Conservation (phyloP, 1,139 yeast genomes). For the Candida sanyaensis region DNA sequence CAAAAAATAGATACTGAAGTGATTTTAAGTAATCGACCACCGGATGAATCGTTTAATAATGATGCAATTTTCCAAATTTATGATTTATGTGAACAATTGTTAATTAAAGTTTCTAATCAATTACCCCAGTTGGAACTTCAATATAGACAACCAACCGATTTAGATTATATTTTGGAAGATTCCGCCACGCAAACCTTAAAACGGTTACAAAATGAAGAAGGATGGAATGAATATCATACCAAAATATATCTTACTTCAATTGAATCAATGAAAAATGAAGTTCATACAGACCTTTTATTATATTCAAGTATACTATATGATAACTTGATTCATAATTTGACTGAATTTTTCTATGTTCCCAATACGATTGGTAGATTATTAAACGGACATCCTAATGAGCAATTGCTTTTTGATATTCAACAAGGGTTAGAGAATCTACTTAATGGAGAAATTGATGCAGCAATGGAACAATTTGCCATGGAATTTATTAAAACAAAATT, state of each 20-base stretch:
- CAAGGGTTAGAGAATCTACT: conserved; percentile 27
- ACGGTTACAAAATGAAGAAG: conserved; percentile 51
- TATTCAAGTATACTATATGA: conserved; percentile 55
- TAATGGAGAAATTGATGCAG: conserved; percentile 41
- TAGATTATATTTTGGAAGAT: conserved; percentile 49
- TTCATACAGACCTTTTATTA: conserved; percentile 56
- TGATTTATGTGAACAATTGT: conserved; percentile 26
- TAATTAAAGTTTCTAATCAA: conserved; percentile 36
- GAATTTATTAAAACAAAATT: conserved; percentile 30
- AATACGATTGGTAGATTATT: conserved; percentile 6
- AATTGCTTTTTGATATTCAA: conserved; percentile 13
- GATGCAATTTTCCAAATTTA: conserved; percentile 8
- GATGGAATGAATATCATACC: conserved; percentile 53
- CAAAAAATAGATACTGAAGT: conserved; percentile 42
- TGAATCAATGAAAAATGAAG: conserved; percentile 41
- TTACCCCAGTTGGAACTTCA: conserved; percentile 52
- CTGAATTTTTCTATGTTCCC: conserved; percentile 22
- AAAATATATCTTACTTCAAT: conserved; percentile 41
- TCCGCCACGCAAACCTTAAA: conserved; percentile 44
- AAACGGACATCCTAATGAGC: conserved; percentile 1
- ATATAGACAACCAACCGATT: conserved; percentile 50
- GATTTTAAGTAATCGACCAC: conserved; percentile 14
- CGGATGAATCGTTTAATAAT: conserved; percentile 1
- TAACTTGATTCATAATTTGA: conserved; percentile 32
- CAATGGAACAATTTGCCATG: conserved; percentile 32